Evolutionary conservation across 2,329 filamentous ascomycete species (phyloP).

Genomic region (Camillea tinctor): DNA sequence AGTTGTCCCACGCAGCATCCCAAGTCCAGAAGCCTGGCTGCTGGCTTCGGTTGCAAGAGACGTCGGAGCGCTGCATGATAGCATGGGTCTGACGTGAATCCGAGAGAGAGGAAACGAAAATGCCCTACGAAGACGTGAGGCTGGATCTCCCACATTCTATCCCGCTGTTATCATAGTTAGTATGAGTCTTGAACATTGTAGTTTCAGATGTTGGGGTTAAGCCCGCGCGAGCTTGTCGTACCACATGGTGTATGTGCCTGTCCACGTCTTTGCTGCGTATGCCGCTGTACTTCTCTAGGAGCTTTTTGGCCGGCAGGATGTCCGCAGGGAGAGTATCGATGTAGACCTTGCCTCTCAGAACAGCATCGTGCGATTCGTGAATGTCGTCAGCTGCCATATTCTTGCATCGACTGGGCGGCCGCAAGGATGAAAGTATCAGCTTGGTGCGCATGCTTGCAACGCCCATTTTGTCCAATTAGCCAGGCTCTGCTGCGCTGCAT

Average conservation of each 20-base stretch:
- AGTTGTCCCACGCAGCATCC: slow-evolving; percentile 52
- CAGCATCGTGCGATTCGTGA: slow-evolving; percentile 12
- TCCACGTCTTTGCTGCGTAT: slow-evolving; percentile 28
- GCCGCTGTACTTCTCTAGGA: slow-evolving; percentile 31
- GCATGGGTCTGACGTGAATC: slow-evolving; percentile 39
- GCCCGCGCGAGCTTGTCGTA: slow-evolving; percentile 13
- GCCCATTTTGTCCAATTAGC: not conserved
- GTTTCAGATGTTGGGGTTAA: not conserved
- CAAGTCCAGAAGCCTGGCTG: slow-evolving; percentile 46
- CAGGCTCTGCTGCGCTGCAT: not conserved
- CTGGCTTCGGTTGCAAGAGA: slow-evolving; percentile 38
- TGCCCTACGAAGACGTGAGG: slow-evolving; percentile 47
- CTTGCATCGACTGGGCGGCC: not conserved
- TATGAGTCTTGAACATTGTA: not conserved
- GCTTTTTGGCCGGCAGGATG: slow-evolving; percentile 23
- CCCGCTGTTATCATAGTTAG: slow-evolving; percentile 35
- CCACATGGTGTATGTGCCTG: slow-evolving; percentile 28
- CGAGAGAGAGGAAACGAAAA: slow-evolving; percentile 49
- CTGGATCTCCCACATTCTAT: slow-evolving; percentile 45
- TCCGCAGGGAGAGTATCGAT: slow-evolving; percentile 28
- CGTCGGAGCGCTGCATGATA: slow-evolving; percentile 44
- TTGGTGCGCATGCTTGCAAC: not conserved
- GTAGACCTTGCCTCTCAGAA: slow-evolving; percentile 22
- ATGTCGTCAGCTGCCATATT: not conserved
- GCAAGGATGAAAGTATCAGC: not conserved